Conservation (phyloP, 805 yeast species). For the Candida insectorum region DNA sequence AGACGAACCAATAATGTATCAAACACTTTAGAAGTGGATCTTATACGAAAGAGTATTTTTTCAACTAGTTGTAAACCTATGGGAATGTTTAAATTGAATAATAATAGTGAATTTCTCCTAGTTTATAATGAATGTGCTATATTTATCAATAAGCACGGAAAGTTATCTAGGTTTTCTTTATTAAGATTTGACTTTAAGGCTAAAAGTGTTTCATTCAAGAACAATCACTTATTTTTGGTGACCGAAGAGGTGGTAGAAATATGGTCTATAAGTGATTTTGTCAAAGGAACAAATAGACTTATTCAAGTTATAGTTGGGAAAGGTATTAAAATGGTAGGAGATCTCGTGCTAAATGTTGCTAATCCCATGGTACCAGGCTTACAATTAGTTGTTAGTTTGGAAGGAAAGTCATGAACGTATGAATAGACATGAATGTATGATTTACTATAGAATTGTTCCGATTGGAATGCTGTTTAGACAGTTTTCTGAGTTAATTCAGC, state of each 20-base stretch:
- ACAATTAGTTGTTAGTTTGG: constrained; percentile 47
- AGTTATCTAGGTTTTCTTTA: constrained; percentile 42
- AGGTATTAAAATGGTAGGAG: constrained; percentile 42
- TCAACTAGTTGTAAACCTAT: constrained; percentile 48
- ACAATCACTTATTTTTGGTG: constrained; percentile 40
- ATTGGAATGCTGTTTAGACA: no score
- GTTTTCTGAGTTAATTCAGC: no score
- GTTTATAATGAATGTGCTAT: constrained; percentile 73
- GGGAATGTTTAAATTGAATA: constrained; percentile 60
- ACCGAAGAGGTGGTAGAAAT: constrained; percentile 70
- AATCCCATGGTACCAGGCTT: constrained; percentile 64
- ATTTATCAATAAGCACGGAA: constrained; percentile 58
- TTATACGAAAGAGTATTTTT: constrained; percentile 37
- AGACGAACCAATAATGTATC: constrained; percentile 11
- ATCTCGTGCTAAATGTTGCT: constrained; percentile 43
- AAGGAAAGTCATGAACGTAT: no score
- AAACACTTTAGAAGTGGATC: constrained; percentile 24
- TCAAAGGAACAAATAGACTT: constrained; percentile 44
- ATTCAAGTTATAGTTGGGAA: constrained; percentile 72
- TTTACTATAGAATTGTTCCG: no score
- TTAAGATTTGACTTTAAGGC: constrained; percentile 44
- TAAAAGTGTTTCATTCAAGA: constrained; percentile 27
- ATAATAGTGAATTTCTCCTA: constrained; percentile 51
- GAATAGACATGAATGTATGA: no score
- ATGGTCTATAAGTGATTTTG: constrained; percentile 51